Percentiles rank a stretch among this genome's conserved stretches.
phyloP scores from a whole-genome alignment of 768 basidiomycete genomes.

The Phylloporus sp. region DNA sequence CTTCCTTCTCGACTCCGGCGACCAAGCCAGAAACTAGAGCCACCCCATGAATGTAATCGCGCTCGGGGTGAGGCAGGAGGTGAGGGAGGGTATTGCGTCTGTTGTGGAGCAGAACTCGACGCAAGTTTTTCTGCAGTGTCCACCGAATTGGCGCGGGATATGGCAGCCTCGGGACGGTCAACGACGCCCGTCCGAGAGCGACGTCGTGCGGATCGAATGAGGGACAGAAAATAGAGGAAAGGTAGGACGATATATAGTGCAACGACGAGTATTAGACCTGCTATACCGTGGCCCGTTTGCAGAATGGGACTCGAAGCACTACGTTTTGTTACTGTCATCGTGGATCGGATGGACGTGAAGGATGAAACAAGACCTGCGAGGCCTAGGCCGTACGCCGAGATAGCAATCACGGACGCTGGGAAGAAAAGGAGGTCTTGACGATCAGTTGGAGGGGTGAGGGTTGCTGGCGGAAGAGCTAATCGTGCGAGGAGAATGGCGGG shows the following conservation, averaged over 20 bases:
- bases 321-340: conserved; percentile 29
- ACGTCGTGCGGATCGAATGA: conserved; percentile 10
- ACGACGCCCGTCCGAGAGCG: conserved; percentile 16
- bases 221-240: conserved; percentile 32
- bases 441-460: conserved; percentile 18
- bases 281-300: conserved; percentile 58
- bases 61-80: conserved; percentile 30
- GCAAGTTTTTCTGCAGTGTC: conserved; percentile 40
- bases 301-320: conserved; percentile 34
- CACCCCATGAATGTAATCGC: conserved; percentile 37
- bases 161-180: conserved; percentile 22
- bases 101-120: conserved; percentile 25
- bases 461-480: conserved; percentile 36
- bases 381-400: conserved; percentile 55
- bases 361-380: conserved; percentile 57
- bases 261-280: conserved; percentile 60
- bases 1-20: conserved; percentile 35
- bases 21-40: conserved; percentile 33
- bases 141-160: conserved; percentile 35
- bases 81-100: conserved; percentile 28
- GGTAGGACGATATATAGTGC: conserved; percentile 55
- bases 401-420: conserved; percentile 34
- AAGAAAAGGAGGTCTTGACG: conserved; percentile 30
- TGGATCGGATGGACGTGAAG: conserved; percentile 50
- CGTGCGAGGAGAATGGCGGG: conserved; percentile 40